Evolutionary conservation across 192 early-diverging fungal species (phyloP), one percentile per base, ranked within the genome.

Genomic region (Backusella mclennaniae): DNA sequence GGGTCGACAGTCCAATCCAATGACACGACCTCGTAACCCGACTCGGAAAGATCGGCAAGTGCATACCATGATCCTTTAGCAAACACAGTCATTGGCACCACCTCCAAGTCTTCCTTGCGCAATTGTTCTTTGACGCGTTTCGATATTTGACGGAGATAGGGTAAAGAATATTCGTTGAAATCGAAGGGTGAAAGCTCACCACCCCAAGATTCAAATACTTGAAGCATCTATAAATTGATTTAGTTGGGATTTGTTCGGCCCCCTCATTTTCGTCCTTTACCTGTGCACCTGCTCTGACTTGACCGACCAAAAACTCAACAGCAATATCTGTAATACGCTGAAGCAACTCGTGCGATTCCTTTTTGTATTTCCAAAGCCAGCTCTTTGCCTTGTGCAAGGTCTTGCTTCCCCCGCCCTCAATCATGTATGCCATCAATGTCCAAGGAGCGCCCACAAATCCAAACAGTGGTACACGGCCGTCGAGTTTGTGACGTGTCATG

Each of bases 341-440:
- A 74, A 99, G 89, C 31, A 99, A 87, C 81, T 84, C 83, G 66
- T 97, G 94, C 21, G 90, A 89, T 38, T 86, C 91, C 63, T 91
- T 84, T 9, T 92, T 91, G 80, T 96, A 84, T 73, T 88, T 87
- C 83, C 89, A 95, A 44, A 99, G 87, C 96, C 95, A 99, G 7
- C 89, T 79, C 84, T 99, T 99, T 36, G 96, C 94, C 84, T 94
- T 93, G 26, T 92, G 88, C 73, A 97, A 86, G 1, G 91, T 95
- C 82, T 96, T 97, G 82, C 94, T 95, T 11, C 97, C 95, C 38
- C 96, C 95, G 42, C 98, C 98, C 83, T 99, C 98, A 79, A 99
- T 93, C 96, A 98, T 98, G 78, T 99, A 99, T 9, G 96, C 95
- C 94, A 98, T 94, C 59, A 99, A 86, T 33, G 98, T 99, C 98